phyloP scores from a whole-genome alignment of 139 green algal genomes.

The Closterium sp. region DNA sequence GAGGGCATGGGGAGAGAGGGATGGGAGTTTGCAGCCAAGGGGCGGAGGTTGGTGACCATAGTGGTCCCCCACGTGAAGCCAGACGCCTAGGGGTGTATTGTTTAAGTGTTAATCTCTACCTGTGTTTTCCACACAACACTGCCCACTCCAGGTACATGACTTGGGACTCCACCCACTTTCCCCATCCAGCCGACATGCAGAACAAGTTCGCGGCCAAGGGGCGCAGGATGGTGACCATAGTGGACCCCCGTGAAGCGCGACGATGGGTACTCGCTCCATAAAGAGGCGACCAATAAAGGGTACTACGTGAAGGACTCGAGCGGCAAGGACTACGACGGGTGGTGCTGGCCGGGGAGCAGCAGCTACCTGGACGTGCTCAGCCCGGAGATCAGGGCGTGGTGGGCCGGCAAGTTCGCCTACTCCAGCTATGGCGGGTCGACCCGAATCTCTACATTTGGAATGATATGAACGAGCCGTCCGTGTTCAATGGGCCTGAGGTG shows the following conservation, averaged over 20 bases:
- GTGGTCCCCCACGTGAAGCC: conserved; percentile 98
- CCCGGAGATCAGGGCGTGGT: conserved; percentile 85
- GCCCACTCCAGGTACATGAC: conserved; percentile 97
- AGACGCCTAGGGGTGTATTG: conserved; percentile 99
- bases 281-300: conserved; percentile 71
- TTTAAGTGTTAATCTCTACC: too few relatives aligned
- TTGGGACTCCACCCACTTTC: conserved; percentile 88
- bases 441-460: conserved; percentile 97
- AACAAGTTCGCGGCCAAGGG: conserved; percentile 50
- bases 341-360: conserved; percentile 92
- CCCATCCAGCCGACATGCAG: conserved; percentile 73
- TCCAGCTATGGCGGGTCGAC: conserved; percentile 81
- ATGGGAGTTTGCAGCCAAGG: too few relatives aligned
- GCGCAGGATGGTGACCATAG: conserved; percentile 81
- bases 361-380: conserved; percentile 90
- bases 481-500: conserved; percentile 98
- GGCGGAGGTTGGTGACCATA: too few relatives aligned
- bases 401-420: conserved; percentile 82
- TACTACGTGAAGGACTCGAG: conserved; percentile 86
- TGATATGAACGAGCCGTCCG: conserved; percentile 99
- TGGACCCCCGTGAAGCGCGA: conserved; percentile 98
- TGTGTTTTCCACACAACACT: too few relatives aligned
- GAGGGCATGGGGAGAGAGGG: too few relatives aligned
- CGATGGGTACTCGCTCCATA: conserved; percentile 76
- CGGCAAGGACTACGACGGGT: conserved; percentile 88